Evolutionary conservation across 208 protist species (phyloP), one percentile per base, ranked within the genome.

Genomic region (Blechomonas ayalai): DNA sequence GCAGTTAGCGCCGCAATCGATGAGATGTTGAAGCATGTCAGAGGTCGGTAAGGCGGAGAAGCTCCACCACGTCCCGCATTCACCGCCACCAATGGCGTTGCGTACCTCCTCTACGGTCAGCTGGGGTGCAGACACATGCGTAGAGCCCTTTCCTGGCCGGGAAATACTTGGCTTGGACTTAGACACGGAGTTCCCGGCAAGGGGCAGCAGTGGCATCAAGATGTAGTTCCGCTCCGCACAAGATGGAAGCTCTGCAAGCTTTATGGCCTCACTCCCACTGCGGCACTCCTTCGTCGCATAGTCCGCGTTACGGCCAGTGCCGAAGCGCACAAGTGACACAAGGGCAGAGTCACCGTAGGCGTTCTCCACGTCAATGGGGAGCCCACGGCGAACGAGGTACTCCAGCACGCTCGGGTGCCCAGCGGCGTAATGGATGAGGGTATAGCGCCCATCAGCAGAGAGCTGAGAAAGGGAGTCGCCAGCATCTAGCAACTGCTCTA

Each of bases 401-500:
- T 68, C 61, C 2, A 68, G 24, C 1, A 68, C 34, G 19, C 34
- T 48, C 3, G 78, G 77, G n/a, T 87, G 80, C 0, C 52, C 80
- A 0, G 63, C 79, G 15, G 80, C 74, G 64, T 89, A 89, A 61
- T 93, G 85, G 8, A 93, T 68, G 5, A 93, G 67, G 6, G 85
- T 89, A 61, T 92, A 92, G 15, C 73, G 77, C 2, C 85, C 85
- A 37, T 93, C 81, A 2, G 58, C 25, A 8, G 79, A 89, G 16
- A 92, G 51, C 42, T 80, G 65, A 24, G 37, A 46, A 20, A 82
- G 44, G 8, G 45, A 19, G 37, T 82, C 82, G 3, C 82, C 82
- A 1, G 68, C 62, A 34, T 73, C 57, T 25, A 91, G 67, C 15
- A 91, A 52, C 16, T 34, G 13, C 53, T 91, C 82, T 3, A 81